A percentile compares a stretch with the other conserved stretches of the same genome.
Evolutionary conservation across 2,329 filamentous ascomycete genomes (phyloP).

Genomic region (Eutypella sp.): DNA sequence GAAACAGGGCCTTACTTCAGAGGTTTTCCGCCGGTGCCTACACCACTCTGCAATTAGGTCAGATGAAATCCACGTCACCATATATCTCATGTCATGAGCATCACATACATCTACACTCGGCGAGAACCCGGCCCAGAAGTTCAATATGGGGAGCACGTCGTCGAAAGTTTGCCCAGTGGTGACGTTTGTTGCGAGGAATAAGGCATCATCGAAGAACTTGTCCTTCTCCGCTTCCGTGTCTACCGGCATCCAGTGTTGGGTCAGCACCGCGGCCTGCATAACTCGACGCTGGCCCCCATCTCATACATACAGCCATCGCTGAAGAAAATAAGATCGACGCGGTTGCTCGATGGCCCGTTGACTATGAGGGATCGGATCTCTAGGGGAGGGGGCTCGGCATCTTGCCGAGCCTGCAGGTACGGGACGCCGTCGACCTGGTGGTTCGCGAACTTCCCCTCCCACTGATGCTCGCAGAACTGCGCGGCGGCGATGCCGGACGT

Average conservation of each 20-base stretch:
- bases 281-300: too few relatives aligned
- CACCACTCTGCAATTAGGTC: constrained; percentile 19
- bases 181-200: constrained; percentile 21
- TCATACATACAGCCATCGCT: constrained; percentile 24
- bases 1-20: constrained; percentile 17
- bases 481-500: constrained; percentile 7
- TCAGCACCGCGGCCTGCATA: too few relatives aligned
- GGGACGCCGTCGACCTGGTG: constrained; percentile 16
- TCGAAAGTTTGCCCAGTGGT: constrained; percentile 26
- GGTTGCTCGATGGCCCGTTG: constrained; percentile 24
- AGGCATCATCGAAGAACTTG: constrained; percentile 26
- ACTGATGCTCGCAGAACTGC: constrained; percentile 26
- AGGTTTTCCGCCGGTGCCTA: constrained; percentile 22
- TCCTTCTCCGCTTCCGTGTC: constrained; percentile 26
- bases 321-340: constrained; percentile 27
- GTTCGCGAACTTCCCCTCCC: constrained; percentile 22
- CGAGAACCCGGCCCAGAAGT: constrained; percentile 27
- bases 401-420: constrained; percentile 14
- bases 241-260: constrained; percentile 5
- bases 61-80: constrained; percentile 1
- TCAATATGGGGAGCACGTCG: constrained; percentile 24
- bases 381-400: constrained; percentile 20
- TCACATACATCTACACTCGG: constrained; percentile 21
- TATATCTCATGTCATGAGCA: not conserved
- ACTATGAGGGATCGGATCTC: constrained; percentile 27